Percentiles rank a stretch among this genome's conserved stretches.
phyloP scores from a whole-genome alignment of 2,329 filamentous ascomycete genomes.

The Eurotiales sp. region DNA sequence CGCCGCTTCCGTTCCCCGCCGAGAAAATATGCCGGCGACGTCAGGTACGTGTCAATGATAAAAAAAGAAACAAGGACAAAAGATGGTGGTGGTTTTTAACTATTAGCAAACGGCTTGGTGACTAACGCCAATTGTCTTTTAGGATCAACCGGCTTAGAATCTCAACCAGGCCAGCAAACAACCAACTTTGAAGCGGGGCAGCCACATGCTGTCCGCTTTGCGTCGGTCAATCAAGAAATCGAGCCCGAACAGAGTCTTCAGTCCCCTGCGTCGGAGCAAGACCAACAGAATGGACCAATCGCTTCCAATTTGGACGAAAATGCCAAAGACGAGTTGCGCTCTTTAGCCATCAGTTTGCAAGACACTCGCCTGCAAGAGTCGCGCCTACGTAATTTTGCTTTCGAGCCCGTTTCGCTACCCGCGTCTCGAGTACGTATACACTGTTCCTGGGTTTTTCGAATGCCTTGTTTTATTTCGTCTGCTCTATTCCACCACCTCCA shows the following conservation, averaged over 20 bases:
- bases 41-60: constrained; percentile 14
- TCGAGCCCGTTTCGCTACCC: constrained; percentile 86
- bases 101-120: not conserved
- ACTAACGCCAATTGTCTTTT: constrained; percentile 1
- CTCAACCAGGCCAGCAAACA: constrained; percentile 3
- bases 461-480: no score
- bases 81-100: no score
- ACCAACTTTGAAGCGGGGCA: constrained; percentile 13
- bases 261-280: constrained; percentile 13
- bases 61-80: not conserved
- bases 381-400: constrained; percentile 80
- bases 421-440: constrained; percentile 37
- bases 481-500: no score
- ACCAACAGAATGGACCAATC: constrained; percentile 13
- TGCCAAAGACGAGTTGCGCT: constrained; percentile 62
- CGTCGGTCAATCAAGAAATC: constrained; percentile 68
- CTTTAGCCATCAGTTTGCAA: constrained; percentile 69
- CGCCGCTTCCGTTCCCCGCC: constrained; percentile 17
- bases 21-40: constrained; percentile 13
- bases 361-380: constrained; percentile 73
- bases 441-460: not conserved
- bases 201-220: constrained; percentile 63
- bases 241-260: constrained; percentile 44
- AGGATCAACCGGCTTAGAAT: constrained; percentile 4
- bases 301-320: constrained; percentile 35